These are phyloP conservation scores for Xenosphaeropsis pyriputrescens DNA, from an alignment of 2,329 filamentous ascomycete genomes.

Conservation along the genomic window DNA sequence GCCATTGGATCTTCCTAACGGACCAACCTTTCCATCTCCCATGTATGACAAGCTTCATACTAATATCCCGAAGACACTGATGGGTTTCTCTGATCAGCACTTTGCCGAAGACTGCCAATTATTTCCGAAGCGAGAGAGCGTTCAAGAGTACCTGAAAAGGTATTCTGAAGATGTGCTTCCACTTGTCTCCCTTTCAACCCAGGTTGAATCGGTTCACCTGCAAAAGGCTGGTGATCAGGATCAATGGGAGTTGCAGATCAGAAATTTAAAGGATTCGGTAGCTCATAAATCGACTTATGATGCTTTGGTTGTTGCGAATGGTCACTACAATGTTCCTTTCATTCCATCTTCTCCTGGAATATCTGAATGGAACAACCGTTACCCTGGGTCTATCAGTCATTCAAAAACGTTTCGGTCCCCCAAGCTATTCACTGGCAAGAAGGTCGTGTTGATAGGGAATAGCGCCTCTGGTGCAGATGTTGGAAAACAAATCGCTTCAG, in stretches of 20 bases:
- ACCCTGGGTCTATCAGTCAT: conserved; percentile 51
- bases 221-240: conserved; percentile 17
- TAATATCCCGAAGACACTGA: conserved; percentile 71
- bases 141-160: conserved; percentile 57
- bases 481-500: conserved; percentile 53
- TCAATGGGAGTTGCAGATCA: conserved; percentile 36
- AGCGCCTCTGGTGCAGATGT: conserved; percentile 78
- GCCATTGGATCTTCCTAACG: conserved; percentile 25
- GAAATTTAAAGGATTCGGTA: conserved; percentile 8
- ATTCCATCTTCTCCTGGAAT: conserved; percentile 50
- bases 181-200: conserved; percentile 54
- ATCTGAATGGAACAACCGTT: conserved; percentile 36
- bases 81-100: conserved; percentile 60
- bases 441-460: conserved; percentile 73
- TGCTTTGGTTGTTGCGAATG: conserved; percentile 61
- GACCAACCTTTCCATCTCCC: conserved; percentile 58
- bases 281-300: conserved; percentile 30
- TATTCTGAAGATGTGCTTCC: conserved; percentile 52
- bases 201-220: conserved; percentile 45
- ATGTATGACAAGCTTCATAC: conserved; percentile 75
- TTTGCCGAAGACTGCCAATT: conserved; percentile 52
- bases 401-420: conserved; percentile 69
- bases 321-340: conserved; percentile 58
- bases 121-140: conserved; percentile 58
- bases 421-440: conserved; percentile 47